Percentiles rank a stretch among this genome's conserved stretches.
These are phyloP conservation scores for Dendrobium nobile DNA, from an alignment of 106 monocot genomes.

Conservation along the genomic window DNA sequence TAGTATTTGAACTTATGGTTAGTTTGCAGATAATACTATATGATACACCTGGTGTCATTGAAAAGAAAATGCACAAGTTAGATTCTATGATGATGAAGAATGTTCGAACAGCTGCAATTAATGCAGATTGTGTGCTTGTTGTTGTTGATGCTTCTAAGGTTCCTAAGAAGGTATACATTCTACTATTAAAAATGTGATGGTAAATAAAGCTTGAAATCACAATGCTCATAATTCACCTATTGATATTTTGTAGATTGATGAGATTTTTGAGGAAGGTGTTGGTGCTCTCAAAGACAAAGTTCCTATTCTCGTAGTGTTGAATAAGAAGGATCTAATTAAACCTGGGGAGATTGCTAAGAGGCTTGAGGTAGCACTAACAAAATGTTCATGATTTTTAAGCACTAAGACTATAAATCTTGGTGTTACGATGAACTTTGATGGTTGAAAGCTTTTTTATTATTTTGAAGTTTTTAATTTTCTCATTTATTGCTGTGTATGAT, in stretches of 20 bases:
- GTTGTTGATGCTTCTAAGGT: constrained; percentile 92
- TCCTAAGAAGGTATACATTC: constrained; percentile 64
- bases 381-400: not conserved
- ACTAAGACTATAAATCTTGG: not conserved
- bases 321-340: constrained; percentile 96
- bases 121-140: constrained; percentile 88
- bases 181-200: not conserved
- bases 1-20: constrained; percentile 36
- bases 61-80: constrained; percentile 86
- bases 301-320: constrained; percentile 76
- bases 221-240: constrained; percentile 2
- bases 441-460: not conserved
- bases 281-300: constrained; percentile 40
- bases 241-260: constrained; percentile 58
- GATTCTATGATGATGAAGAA: constrained; percentile 99
- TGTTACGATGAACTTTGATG: not conserved
- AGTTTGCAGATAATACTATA: constrained; percentile 95
- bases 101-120: constrained; percentile 75
- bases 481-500: not conserved
- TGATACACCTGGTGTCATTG: constrained; percentile 95
- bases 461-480: not conserved
- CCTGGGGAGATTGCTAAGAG: constrained; percentile 91
- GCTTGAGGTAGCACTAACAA: constrained; percentile 48
- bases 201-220: not conserved
- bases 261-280: constrained; percentile 80